Evolutionary conservation across 2,329 filamentous ascomycete species (phyloP), one percentile per base, ranked within the genome.

Genomic region (Calonectria pseudoturangicola): DNA sequence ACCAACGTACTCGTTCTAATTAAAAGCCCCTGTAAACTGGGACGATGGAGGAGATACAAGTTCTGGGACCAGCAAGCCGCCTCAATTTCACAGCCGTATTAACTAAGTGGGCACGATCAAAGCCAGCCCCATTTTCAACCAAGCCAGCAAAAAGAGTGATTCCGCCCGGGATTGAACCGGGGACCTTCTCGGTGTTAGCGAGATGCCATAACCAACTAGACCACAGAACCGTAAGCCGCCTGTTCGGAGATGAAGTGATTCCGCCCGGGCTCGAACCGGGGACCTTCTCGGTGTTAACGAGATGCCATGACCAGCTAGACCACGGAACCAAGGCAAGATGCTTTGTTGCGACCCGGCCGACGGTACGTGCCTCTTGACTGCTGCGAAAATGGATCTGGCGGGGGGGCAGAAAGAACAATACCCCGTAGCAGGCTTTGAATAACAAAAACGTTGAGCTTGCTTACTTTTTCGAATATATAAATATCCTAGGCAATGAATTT

Each of bases 121-220:
- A 48, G 9, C n/a, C 45, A 25, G 45, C 21, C 45, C 45, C n/a
- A 13, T 25, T 25, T 25, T 13, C 18, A 25, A 8, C 3, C 45
- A 12, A 21, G 8, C n/a, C 25, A 25, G 45, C 45, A 48, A 48
- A 48, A 48, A 48, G 16, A 45, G 45, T 48, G 45, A 48, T 48
- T 48, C 45, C 45, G 45, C 45, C 45, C 45, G 45, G 45, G 45
- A n/a, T 48, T n/a, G 21, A 48, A 48, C 45, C 45, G 45, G 45
- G 45, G 45, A 48, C 45, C 45, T 48, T 48, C 45, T 48, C 45
- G 45, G 45, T 48, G 45, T 48, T 48, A 48, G 25, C 45, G 45
- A 48, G 45, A 48, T 48, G 45, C 45, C 45, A 48, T 48, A n/a
- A 48, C 45, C 45, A 48, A n/a, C 45, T 48, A 48, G 45, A 48